phyloP scores from a whole-genome alignment of 2,329 filamentous ascomycete species.

The Claviceps cyperi region DNA sequence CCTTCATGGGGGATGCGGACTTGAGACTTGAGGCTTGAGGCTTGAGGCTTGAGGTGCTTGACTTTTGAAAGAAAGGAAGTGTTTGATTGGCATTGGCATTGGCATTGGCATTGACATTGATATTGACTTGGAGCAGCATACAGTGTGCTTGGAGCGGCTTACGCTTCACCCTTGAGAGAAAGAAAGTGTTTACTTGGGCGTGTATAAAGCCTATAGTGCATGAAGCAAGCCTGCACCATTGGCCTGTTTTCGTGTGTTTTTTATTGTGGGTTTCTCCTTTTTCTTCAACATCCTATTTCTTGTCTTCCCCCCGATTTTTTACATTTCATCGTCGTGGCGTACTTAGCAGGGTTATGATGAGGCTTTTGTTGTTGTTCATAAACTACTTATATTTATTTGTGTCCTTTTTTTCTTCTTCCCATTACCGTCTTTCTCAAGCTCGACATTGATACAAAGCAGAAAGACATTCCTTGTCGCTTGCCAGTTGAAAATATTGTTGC shows the following conservation, averaged over 20 bases:
- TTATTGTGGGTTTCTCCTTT: conserved; percentile 1
- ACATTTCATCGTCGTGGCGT: conserved; percentile 6
- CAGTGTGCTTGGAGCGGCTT: not conserved
- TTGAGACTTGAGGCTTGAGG: conserved; percentile 11
- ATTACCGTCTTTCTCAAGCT: no score
- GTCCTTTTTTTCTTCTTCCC: no score
- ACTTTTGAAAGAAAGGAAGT: no score
- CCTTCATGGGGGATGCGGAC: conserved; percentile 42
- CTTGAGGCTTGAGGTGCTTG: no score
- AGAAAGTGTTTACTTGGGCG: not conserved
- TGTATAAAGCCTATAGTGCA: not conserved
- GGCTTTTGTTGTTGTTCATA: not conserved
- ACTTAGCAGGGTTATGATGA: conserved; percentile 5
- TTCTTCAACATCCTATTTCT: not conserved
- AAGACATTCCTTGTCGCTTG: no score
- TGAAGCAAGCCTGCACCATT: conserved; percentile 2
- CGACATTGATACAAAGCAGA: no score
- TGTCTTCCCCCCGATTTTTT: not conserved
- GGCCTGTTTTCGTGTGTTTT: conserved; percentile 2
- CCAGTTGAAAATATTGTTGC: no score
- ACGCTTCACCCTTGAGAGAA: not conserved
- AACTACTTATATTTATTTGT: no score
- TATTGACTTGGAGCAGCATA: not conserved
- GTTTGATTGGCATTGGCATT: no score
- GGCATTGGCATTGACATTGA: no score